These are phyloP conservation scores for Zoysia pacifica DNA, from an alignment of 176 grass and related monocot genomes.

Conservation along the genomic window DNA sequence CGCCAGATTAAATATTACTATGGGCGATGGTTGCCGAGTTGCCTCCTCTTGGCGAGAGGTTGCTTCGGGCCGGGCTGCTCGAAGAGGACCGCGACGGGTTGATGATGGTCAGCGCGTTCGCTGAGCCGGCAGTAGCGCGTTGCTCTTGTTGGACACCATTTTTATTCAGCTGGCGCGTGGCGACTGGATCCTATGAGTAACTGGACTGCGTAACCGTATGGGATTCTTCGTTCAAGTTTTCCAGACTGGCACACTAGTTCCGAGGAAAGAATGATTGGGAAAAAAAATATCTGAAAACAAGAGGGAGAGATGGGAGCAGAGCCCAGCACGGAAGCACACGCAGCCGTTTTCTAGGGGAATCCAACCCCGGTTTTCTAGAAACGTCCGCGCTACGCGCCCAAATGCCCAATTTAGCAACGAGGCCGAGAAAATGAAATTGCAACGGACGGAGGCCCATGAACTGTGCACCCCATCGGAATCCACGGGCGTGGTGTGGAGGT, in stretches of 20 bases:
- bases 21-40: slow-evolving; percentile 25
- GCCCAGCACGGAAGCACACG: neutral
- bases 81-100: slow-evolving; percentile 4
- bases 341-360: neutral
- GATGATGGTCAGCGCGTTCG: slow-evolving; percentile 3
- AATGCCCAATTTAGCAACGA: too few relatives aligned
- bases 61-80: neutral
- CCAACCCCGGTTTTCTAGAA: neutral
- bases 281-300: neutral
- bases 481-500: too few relatives aligned
- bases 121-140: neutral
- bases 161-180: neutral
- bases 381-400: neutral
- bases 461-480: neutral
- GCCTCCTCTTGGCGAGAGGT: neutral
- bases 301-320: neutral
- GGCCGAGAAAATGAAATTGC: neutral
- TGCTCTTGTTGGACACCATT: neutral
- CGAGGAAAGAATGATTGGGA: neutral
- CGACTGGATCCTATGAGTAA: neutral
- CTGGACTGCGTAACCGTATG: neutral
- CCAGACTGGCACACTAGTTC: too few relatives aligned
- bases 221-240: neutral
- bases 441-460: neutral
- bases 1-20: neutral